Conservation (phyloP, 139 green algal genomes). For the Edaphochlamys debaryana region DNA sequence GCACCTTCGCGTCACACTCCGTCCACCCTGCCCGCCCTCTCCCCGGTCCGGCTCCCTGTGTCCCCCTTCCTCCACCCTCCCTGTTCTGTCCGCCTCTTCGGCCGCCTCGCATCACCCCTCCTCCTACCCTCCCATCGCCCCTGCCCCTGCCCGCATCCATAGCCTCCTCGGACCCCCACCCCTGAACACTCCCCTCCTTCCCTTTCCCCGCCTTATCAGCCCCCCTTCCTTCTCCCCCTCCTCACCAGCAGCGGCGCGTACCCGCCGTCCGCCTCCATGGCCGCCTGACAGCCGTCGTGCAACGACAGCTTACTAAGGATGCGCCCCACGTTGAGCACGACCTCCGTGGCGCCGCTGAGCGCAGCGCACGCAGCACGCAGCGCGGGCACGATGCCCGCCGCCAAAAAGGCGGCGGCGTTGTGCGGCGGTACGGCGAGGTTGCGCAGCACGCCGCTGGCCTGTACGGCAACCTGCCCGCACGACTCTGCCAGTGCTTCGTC, state of each 20-base stretch:
- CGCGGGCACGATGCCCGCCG: slow-evolving; percentile 36
- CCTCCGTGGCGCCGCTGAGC: slow-evolving; percentile 21
- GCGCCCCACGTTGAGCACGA: slow-evolving; percentile 58
- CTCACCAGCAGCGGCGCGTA: slow-evolving; percentile 50
- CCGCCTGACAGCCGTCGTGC: slow-evolving; percentile 52
- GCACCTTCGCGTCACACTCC: too few species aligned
- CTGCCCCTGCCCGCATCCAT: too few species aligned
- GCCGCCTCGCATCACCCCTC: too few species aligned
- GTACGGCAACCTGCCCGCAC: slow-evolving; percentile 57
- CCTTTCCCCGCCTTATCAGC: background rate
- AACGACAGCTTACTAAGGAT: slow-evolving; percentile 61
- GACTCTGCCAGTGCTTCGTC: slow-evolving; percentile 34
- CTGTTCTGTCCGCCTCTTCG: too few species aligned
- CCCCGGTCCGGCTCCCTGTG: too few species aligned
- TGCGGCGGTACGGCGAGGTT: slow-evolving; percentile 54
- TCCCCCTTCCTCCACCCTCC: too few species aligned
- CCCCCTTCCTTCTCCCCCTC: background rate
- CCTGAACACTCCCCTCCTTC: background rate
- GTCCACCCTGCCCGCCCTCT: too few species aligned
- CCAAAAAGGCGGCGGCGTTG: slow-evolving; percentile 46
- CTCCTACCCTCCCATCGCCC: too few species aligned
- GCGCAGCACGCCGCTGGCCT: slow-evolving; percentile 56
- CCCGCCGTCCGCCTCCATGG: slow-evolving; percentile 32
- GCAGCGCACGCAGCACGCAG: slow-evolving; percentile 19
- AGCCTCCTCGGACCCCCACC: too few species aligned